These are phyloP conservation scores for Exophiala dermatitidis DNA, from an alignment of 2,329 filamentous ascomycete species.

Conservation along the genomic window DNA sequence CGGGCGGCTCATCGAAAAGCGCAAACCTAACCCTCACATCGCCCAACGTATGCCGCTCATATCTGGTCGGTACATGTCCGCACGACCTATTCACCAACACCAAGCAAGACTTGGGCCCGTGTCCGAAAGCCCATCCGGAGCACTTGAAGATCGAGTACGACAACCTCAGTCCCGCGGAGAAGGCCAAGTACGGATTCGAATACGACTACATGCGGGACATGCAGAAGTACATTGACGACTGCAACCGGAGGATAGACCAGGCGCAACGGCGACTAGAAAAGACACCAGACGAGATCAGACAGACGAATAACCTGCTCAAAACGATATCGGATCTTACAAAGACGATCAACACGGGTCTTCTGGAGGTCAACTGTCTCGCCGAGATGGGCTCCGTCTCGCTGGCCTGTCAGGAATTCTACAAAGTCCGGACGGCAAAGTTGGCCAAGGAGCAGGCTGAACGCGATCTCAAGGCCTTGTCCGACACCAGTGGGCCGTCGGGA, in stretches of 20 bases:
- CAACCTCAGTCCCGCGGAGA: slow-evolving; percentile 60
- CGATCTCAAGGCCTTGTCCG: slow-evolving; percentile 81
- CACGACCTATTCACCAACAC: slow-evolving; percentile 99
- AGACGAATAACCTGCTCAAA: slow-evolving; percentile 86
- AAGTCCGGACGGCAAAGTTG: slow-evolving; percentile 70
- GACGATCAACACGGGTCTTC: slow-evolving; percentile 71
- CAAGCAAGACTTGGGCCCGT: slow-evolving; percentile 90
- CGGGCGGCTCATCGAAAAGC: slow-evolving; percentile 63
- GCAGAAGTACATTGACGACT: slow-evolving; percentile 93
- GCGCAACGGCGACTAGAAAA: slow-evolving; percentile 90
- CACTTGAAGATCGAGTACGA: slow-evolving; percentile 85
- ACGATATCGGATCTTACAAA: slow-evolving; percentile 72
- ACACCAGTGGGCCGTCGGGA: slow-evolving; percentile 85
- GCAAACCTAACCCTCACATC: slow-evolving; percentile 83
- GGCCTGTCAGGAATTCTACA: slow-evolving; percentile 81
- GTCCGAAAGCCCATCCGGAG: slow-evolving; percentile 81
- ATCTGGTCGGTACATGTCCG: slow-evolving; percentile 86
- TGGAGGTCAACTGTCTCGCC: slow-evolving; percentile 79
- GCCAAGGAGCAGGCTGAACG: slow-evolving; percentile 77
- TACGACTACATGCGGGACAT: slow-evolving; percentile 96
- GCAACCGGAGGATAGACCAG: slow-evolving; percentile 84
- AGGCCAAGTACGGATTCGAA: slow-evolving; percentile 78
- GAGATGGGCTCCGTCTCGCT: slow-evolving; percentile 72
- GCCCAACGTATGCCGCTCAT: slow-evolving; percentile 89
- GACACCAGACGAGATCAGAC: slow-evolving; percentile 81